Percentiles rank a stretch among this genome's conserved stretches.
These are phyloP conservation scores for Citrus mangshanensis DNA, from an alignment of 345 rosid species.

Conservation along the genomic window DNA sequence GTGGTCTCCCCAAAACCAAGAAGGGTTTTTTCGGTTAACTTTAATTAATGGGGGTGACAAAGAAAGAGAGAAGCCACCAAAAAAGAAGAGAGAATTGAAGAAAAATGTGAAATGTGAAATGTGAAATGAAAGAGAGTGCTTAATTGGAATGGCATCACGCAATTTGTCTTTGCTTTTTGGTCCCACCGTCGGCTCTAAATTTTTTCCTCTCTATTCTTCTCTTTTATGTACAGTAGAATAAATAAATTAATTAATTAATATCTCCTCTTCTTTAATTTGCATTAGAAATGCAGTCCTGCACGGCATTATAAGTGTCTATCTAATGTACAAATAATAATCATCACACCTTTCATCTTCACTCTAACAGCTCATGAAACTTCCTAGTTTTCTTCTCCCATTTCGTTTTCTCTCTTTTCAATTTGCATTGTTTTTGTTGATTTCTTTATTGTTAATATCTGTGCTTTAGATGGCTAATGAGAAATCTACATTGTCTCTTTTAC, in stretches of 20 bases:
- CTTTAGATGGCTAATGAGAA: background rate
- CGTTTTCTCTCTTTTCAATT: background rate
- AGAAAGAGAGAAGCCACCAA: slow-evolving; percentile 30
- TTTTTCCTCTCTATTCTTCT: background rate
- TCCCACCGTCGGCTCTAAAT: slow-evolving; percentile 23
- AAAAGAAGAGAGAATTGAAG: background rate
- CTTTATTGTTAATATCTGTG: background rate
- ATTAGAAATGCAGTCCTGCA: slow-evolving; percentile 13
- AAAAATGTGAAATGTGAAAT: slow-evolving; percentile 16
- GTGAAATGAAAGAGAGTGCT: slow-evolving; percentile 35
- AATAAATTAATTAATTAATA: background rate
- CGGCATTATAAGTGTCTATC: slow-evolving; percentile 14
- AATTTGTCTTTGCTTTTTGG: slow-evolving; percentile 31
- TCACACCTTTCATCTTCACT: too few relatives aligned
- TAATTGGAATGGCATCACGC: slow-evolving; percentile 29
- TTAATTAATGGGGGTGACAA: slow-evolving; percentile 25
- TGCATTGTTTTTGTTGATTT: background rate
- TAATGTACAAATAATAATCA: background rate
- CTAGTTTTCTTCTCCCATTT: slow-evolving; percentile 29
- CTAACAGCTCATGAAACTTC: slow-evolving; percentile 4
- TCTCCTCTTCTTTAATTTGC: background rate
- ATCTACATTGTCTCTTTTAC: slow-evolving; percentile 6
- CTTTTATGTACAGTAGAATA: background rate
- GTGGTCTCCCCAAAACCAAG: slow-evolving; percentile 32
- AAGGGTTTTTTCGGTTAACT: slow-evolving; percentile 11